A percentile compares a stretch with the other conserved stretches of the same genome.
Conservation (phyloP, 108 stramenopile genomes). For the Seminavis robusta region DNA sequence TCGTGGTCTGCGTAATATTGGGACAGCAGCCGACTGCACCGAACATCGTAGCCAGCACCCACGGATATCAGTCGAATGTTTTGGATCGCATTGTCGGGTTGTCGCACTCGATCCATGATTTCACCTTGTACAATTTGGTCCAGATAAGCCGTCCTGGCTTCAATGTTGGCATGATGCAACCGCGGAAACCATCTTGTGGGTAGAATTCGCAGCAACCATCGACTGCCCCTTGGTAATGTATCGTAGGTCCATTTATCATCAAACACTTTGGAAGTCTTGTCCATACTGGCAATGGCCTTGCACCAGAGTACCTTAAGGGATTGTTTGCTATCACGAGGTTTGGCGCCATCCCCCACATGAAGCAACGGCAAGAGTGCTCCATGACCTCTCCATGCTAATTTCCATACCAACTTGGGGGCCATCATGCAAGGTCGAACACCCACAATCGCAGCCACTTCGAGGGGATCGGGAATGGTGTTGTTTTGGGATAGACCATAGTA, state of each 20-base stretch:
- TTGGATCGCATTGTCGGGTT: neutral
- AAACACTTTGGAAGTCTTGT: conserved; percentile 44
- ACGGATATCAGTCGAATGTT: conserved; percentile 58
- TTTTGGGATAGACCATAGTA: neutral
- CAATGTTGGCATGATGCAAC: conserved; percentile 72
- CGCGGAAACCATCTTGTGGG: conserved; percentile 48
- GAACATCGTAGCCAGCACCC: conserved; percentile 76
- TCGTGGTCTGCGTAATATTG: conserved; percentile 24
- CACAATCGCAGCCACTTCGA: conserved; percentile 17
- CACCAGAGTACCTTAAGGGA: conserved; percentile 69
- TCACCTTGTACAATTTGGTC: conserved; percentile 43
- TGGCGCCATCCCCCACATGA: conserved; percentile 45
- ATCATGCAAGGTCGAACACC: conserved; percentile 33
- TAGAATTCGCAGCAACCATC: conserved; percentile 28
- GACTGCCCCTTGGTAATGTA: conserved; percentile 49
- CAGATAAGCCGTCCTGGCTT: conserved; percentile 70
- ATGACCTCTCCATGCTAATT: conserved; percentile 56
- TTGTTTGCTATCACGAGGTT: conserved; percentile 43
- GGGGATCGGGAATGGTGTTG: neutral
- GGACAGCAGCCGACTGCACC: conserved; percentile 43
- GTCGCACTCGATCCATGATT: conserved; percentile 7
- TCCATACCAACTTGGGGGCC: conserved; percentile 43
- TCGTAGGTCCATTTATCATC: conserved; percentile 62
- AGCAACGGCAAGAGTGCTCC: conserved; percentile 34
- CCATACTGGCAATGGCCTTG: conserved; percentile 64